A percentile compares a stretch with the other conserved stretches of the same genome.
phyloP scores from a whole-genome alignment of 2,329 filamentous ascomycete genomes.

The Ustulina deusta region DNA sequence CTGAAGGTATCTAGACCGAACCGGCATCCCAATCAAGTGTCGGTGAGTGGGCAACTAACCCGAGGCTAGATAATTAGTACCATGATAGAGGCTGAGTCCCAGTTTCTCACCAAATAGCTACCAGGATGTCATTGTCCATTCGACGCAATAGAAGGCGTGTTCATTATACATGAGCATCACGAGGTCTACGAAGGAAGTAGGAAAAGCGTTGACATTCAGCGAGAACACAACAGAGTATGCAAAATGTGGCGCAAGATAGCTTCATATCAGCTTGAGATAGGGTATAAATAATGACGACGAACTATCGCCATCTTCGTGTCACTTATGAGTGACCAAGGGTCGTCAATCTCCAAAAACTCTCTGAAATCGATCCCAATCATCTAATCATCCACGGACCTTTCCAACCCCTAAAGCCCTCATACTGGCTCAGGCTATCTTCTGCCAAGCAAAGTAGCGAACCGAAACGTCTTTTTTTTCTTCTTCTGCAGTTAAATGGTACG shows the following conservation, averaged over 20 bases:
- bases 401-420: neutral
- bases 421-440: neutral
- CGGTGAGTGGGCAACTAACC: neutral
- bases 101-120: neutral
- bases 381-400: neutral
- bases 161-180: neutral
- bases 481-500: no score
- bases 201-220: neutral
- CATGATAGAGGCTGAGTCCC: no score
- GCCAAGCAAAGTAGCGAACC: neutral
- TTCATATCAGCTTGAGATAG: neutral
- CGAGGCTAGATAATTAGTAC: no score
- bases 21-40: neutral
- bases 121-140: neutral
- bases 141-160: neutral
- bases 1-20: neutral
- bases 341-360: neutral
- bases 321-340: neutral
- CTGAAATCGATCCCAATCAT: neutral
- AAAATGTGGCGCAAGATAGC: neutral
- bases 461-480: no score
- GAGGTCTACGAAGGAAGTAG: neutral
- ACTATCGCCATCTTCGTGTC: neutral
- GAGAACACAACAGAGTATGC: neutral
- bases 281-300: neutral